Conservation (phyloP, 2,329 filamentous ascomycete genomes). For the Microcyclosporella mali region DNA sequence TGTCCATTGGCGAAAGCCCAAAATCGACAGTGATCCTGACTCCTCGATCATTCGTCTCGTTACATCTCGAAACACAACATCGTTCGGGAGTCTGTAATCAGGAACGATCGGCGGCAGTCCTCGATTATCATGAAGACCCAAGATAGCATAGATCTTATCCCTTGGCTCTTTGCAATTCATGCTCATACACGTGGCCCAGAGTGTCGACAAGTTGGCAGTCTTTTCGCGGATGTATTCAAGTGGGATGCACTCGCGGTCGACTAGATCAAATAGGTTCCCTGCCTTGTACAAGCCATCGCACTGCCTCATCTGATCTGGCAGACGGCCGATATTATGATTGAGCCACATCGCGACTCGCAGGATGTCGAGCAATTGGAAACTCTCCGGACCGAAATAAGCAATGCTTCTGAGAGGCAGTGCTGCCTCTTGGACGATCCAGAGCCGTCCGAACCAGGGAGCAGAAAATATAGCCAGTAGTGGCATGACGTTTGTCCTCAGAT, state of each 20-base stretch:
- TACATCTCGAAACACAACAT: conserved; percentile 1
- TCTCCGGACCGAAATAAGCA: background rate
- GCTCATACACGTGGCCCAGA: too few relatives aligned
- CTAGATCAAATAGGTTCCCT: too few relatives aligned
- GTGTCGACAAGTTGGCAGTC: background rate
- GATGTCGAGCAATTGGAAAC: background rate
- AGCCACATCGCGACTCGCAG: background rate
- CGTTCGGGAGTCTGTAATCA: background rate
- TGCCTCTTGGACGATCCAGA: conserved; percentile 6
- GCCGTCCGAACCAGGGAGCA: conserved; percentile 6
- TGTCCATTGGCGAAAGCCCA: background rate
- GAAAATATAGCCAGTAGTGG: conserved; percentile 1
- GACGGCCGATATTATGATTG: background rate
- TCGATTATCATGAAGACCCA: conserved; percentile 1
- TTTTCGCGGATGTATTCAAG: too few relatives aligned
- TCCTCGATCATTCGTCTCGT: conserved; percentile 3
- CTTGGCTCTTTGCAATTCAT: conserved; percentile 1
- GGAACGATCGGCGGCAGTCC: background rate
- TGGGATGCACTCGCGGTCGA: too few relatives aligned
- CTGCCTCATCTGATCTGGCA: too few relatives aligned
- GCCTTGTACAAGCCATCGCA: too few relatives aligned
- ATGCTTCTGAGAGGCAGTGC: conserved; percentile 2
- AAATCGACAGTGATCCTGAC: background rate
- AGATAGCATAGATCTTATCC: conserved; percentile 5
- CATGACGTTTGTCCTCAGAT: too few relatives aligned